These are phyloP conservation scores for Colletotrichum sp. DNA, from an alignment of 2,329 filamentous ascomycete species.

Conservation along the genomic window DNA sequence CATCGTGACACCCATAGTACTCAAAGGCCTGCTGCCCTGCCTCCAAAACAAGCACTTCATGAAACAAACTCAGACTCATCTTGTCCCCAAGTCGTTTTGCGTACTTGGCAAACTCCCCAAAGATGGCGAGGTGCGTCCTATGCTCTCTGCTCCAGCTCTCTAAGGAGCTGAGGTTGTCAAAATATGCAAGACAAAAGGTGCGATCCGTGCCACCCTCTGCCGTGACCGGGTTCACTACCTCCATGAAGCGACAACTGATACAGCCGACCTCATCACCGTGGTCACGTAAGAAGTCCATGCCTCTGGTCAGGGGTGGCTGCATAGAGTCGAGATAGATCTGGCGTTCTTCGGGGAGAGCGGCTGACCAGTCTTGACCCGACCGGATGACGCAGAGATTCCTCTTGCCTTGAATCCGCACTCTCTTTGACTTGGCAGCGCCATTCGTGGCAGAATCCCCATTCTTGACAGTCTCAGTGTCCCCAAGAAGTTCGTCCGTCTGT, in stretches of 20 bases:
- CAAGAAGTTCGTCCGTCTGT: accelerated
- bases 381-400: not conserved
- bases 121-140: not conserved
- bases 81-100: not conserved
- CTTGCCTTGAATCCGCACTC: accelerated
- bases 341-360: not conserved
- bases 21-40: not conserved
- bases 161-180: not conserved
- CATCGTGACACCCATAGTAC: not conserved
- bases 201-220: not conserved
- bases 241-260: not conserved
- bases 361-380: not conserved
- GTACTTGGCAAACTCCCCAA: not conserved
- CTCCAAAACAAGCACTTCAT: not conserved
- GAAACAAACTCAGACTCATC: not conserved
- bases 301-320: not conserved
- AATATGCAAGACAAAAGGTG: not conserved
- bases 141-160: not conserved
- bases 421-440: accelerated
- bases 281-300: not conserved
- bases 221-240: not conserved
- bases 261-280: not conserved
- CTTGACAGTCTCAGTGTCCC: accelerated
- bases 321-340: not conserved
- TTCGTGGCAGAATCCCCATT: not conserved